Evolutionary conservation across 495 filamentous ascomycete genomes (phyloP).

Genomic region (Penicillium lividum): DNA sequence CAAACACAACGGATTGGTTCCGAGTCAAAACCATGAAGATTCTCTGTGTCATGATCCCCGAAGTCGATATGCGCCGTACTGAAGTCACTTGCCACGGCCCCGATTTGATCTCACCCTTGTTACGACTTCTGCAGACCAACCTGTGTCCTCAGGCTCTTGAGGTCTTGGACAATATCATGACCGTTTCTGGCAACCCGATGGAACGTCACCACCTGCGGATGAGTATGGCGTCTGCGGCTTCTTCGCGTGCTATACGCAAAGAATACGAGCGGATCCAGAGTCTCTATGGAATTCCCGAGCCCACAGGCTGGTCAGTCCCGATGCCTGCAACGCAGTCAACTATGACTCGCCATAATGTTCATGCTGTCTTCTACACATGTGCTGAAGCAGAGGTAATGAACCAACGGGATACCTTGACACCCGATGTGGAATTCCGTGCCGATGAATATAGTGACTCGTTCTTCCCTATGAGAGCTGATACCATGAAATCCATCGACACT

Average conservation of each 20-base stretch:
- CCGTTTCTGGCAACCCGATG: constrained; percentile 88
- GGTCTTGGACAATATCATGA: constrained; percentile 92
- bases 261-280: constrained; percentile 93
- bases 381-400: constrained; percentile 60
- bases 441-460: constrained; percentile 84
- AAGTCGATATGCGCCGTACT: constrained; percentile 88
- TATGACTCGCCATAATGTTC: constrained; percentile 86
- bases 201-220: constrained; percentile 92
- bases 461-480: constrained; percentile 79
- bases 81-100: constrained; percentile 91
- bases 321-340: constrained; percentile 86
- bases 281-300: constrained; percentile 94
- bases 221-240: constrained; percentile 83
- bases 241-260: constrained; percentile 80
- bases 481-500: constrained; percentile 88
- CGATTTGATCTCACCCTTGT: constrained; percentile 89
- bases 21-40: constrained; percentile 90
- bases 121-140: constrained; percentile 88
- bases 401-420: constrained; percentile 63
- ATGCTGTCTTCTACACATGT: constrained; percentile 93
- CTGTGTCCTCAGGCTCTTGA: constrained; percentile 88
- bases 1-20: constrained; percentile 85
- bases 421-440: constrained; percentile 86
- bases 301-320: constrained; percentile 94
- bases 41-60: constrained; percentile 79